These are phyloP conservation scores for Trichophyton rubrum DNA, from an alignment of 2,329 filamentous ascomycete genomes.

Conservation along the genomic window DNA sequence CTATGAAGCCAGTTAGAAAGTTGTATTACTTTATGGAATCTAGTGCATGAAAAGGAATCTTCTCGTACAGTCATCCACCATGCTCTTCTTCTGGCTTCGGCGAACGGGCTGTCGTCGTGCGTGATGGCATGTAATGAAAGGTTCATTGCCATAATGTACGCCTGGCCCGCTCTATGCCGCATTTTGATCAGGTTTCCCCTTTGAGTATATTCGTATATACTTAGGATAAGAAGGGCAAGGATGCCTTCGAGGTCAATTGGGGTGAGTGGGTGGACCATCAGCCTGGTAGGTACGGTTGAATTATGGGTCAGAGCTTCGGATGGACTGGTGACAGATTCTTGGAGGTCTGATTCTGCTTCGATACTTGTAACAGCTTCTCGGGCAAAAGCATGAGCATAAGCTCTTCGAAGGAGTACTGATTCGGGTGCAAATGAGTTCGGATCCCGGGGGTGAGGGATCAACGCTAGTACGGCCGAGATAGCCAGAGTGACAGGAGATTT, in stretches of 20 bases:
- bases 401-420: constrained; percentile 27
- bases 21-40: background rate
- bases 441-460: constrained; percentile 33
- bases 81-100: constrained; percentile 32
- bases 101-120: constrained; percentile 24
- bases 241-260: constrained; percentile 33
- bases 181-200: constrained; percentile 36
- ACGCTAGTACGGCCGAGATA: constrained; percentile 31
- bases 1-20: constrained; percentile 15
- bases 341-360: constrained; percentile 33
- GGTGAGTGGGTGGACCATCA: constrained; percentile 27
- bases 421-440: constrained; percentile 24
- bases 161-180: constrained; percentile 34
- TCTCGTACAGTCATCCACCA: constrained; percentile 38
- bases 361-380: constrained; percentile 28
- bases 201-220: constrained; percentile 35
- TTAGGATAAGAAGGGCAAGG: constrained; percentile 31
- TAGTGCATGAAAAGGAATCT: background rate
- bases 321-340: constrained; percentile 29
- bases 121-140: constrained; percentile 30
- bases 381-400: constrained; percentile 30
- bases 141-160: constrained; percentile 32
- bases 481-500: constrained; percentile 34
- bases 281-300: constrained; percentile 22
- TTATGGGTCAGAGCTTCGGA: constrained; percentile 28